Conservation (phyloP, 2,329 filamentous ascomycete genomes). For the Aspergillus ustus region DNA sequence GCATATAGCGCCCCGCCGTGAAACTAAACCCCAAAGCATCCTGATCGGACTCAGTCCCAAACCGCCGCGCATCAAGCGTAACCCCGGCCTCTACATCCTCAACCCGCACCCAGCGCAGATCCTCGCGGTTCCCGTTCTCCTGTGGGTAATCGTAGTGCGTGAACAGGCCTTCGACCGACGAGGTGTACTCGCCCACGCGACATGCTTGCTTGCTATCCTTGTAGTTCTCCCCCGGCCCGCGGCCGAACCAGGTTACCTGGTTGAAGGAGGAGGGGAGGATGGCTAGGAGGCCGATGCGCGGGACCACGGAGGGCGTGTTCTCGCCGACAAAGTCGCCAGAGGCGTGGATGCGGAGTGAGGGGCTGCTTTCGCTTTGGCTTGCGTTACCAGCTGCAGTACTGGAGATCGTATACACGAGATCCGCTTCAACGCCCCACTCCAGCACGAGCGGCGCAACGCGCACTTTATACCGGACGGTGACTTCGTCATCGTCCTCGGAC, state of each 20-base stretch:
- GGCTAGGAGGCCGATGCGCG: constrained; percentile 66
- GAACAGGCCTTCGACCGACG: constrained; percentile 51
- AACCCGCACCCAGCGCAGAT: constrained; percentile 59
- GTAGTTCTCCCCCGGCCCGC: constrained; percentile 69
- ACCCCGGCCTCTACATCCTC: not conserved
- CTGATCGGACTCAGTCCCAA: constrained; percentile 38
- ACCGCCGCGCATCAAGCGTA: constrained; percentile 27
- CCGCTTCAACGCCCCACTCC: constrained; percentile 60
- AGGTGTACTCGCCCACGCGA: constrained; percentile 57
- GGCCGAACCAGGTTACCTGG: constrained; percentile 63
- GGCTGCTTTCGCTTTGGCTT: constrained; percentile 14
- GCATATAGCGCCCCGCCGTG: constrained; percentile 59
- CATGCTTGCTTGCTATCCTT: constrained; percentile 67
- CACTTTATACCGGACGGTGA: constrained; percentile 51
- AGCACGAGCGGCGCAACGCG: constrained; percentile 64
- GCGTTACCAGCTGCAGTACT: not conserved
- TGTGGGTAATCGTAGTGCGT: constrained; percentile 69
- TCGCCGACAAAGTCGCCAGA: constrained; percentile 48
- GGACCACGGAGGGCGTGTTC: constrained; percentile 47
- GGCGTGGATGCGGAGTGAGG: constrained; percentile 47
- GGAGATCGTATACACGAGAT: constrained; percentile 58
- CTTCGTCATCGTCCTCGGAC: constrained; percentile 17
- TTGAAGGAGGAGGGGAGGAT: constrained; percentile 54
- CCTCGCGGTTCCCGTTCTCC: constrained; percentile 68
- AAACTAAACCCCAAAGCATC: constrained; percentile 57